Conservation (phyloP, 2,329 filamentous ascomycete species). For the Cordyceps militaris region DNA sequence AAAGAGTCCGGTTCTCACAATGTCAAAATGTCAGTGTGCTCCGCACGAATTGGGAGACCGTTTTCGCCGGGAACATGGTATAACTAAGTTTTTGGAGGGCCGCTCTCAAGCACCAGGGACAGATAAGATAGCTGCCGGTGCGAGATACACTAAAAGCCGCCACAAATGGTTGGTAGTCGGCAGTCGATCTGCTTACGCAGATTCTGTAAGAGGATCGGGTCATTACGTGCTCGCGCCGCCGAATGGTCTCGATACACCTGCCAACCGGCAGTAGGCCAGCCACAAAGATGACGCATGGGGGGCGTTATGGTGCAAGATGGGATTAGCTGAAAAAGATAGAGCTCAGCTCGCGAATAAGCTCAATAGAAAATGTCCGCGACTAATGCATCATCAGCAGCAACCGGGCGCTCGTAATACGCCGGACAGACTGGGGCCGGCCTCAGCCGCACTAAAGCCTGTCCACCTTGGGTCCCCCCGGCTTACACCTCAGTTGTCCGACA, state of each 20-base stretch:
- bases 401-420: not conserved
- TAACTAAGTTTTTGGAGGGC: not conserved
- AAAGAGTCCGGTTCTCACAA: not conserved
- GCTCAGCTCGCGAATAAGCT: not conserved
- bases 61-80: too few relatives aligned
- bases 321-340: not conserved
- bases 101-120: not conserved
- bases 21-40: too few relatives aligned
- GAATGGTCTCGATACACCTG: not conserved
- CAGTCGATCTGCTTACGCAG: not conserved
- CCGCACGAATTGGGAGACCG: too few relatives aligned
- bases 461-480: not conserved
- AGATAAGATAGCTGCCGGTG: not conserved
- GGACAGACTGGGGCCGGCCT: not conserved
- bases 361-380: not conserved
- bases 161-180: too few relatives aligned
- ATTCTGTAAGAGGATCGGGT: not conserved
- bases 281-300: not conserved
- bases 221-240: slow-evolving; percentile 1
- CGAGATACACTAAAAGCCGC: not conserved
- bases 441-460: not conserved
- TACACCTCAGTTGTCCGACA: not conserved
- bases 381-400: slow-evolving; percentile 5
- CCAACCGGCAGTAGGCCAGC: not conserved
- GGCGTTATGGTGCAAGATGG: not conserved